phyloP scores from a whole-genome alignment of 768 basidiomycete genomes.

The Boletus pseudo-olivaceus region DNA sequence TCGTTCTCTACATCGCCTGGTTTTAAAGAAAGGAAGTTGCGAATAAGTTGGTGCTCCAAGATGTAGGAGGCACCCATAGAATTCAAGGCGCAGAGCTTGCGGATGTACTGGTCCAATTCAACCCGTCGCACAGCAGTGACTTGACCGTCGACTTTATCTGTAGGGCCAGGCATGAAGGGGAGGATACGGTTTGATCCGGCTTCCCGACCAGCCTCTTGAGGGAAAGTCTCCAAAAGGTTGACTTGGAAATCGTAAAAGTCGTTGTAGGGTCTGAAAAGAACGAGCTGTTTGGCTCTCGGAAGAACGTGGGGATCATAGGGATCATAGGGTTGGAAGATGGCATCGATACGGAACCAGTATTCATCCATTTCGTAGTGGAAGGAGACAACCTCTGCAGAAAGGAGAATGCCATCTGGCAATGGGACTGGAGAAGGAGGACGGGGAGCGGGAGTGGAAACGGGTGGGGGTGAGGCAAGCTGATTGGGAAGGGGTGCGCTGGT shows the following conservation, averaged over 20 bases:
- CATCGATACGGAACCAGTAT: conserved; percentile 97
- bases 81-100: conserved; percentile 71
- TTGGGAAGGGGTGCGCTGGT: conserved; percentile 9
- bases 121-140: conserved; percentile 75
- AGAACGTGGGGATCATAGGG: conserved; percentile 51
- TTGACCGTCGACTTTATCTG: conserved; percentile 75
- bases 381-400: conserved; percentile 87
- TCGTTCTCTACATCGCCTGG: conserved; percentile 82
- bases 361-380: conserved; percentile 96
- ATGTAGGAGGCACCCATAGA: conserved; percentile 69
- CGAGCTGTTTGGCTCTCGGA: conserved; percentile 71
- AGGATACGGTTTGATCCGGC: conserved; percentile 68
- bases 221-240: conserved; percentile 79
- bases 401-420: conserved; percentile 81
- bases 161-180: conserved; percentile 97
- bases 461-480: conserved; percentile 3
- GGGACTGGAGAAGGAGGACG: conserved; percentile 42
- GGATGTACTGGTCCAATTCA: conserved; percentile 89
- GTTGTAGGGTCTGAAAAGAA: conserved; percentile 92
- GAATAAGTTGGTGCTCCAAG: conserved; percentile 73
- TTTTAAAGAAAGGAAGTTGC: conserved; percentile 79
- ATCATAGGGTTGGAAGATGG: conserved; percentile 80
- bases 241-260: conserved; percentile 99
- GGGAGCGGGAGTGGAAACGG: conserved; percentile 13
- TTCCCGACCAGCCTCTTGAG: conserved; percentile 84